Conservation (phyloP, 345 rosid genomes). For the Rhizophora apiculata region DNA sequence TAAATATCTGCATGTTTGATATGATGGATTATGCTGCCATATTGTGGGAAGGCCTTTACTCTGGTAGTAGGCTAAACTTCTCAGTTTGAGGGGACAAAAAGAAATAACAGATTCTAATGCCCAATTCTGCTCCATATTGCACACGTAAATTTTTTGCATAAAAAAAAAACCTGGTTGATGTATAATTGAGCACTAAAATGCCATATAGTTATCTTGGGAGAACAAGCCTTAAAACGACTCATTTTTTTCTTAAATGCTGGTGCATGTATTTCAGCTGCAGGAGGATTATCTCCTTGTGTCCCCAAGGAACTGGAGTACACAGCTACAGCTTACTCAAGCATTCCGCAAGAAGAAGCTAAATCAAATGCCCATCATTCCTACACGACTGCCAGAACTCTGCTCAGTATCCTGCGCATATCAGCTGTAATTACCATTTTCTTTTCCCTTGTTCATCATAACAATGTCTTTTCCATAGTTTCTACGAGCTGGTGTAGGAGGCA, state of each 20-base stretch:
- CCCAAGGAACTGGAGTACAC: constrained; percentile 86
- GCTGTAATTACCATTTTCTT: constrained; percentile 54
- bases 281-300: constrained; percentile 74
- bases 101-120: too few species aligned
- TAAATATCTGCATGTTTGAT: too few species aligned
- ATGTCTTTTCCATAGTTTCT: not conserved
- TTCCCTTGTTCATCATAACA: constrained; percentile 1
- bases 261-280: constrained; percentile 91
- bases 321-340: constrained; percentile 85
- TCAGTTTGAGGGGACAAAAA: too few species aligned
- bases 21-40: too few species aligned
- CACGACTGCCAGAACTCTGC: constrained; percentile 89
- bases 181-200: not conserved
- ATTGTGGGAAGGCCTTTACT: constrained; percentile 11
- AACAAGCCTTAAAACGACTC: not conserved
- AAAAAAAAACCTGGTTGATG: not conserved
- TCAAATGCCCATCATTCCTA: constrained; percentile 87
- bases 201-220: too few species aligned
- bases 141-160: not conserved
- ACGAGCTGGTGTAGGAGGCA: constrained; percentile 1
- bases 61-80: not conserved
- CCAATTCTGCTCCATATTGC: too few species aligned
- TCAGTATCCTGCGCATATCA: constrained; percentile 92
- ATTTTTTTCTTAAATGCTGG: constrained; percentile 32
- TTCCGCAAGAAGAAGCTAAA: constrained; percentile 95